Conservation (phyloP, 2,329 filamentous ascomycete genomes). For the Aspergillus fructus region DNA sequence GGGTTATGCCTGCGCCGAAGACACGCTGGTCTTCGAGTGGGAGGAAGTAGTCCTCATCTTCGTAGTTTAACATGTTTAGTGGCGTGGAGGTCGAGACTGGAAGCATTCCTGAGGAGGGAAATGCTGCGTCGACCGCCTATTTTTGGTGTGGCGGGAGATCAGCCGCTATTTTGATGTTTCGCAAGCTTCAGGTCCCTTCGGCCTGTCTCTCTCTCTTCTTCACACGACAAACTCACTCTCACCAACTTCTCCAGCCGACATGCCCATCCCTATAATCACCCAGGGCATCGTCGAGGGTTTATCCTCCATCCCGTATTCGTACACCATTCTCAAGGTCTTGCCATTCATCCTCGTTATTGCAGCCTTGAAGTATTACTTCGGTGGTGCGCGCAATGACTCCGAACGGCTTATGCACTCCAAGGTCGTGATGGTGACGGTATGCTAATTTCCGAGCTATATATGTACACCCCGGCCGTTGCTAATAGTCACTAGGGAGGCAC, state of each 20-base stretch:
- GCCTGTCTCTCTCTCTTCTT: not conserved
- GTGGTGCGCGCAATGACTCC: constrained; percentile 69
- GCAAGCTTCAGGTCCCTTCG: not conserved
- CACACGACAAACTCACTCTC: not conserved
- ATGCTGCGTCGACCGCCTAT: not conserved
- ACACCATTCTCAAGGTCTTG: constrained; percentile 52
- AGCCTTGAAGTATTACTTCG: constrained; percentile 71
- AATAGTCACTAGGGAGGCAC: constrained; percentile 67
- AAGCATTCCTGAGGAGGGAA: not conserved
- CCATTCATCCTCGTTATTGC: constrained; percentile 54
- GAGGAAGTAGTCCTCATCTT: constrained; percentile 55
- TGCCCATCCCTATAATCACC: constrained; percentile 62
- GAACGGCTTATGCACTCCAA: constrained; percentile 90
- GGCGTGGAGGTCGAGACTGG: not conserved
- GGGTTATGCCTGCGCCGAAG: constrained; percentile 63
- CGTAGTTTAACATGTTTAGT: constrained; percentile 40
- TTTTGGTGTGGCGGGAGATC: constrained; percentile 23
- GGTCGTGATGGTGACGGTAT: constrained; percentile 85
- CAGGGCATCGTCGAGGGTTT: constrained; percentile 57
- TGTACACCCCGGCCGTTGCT: not conserved
- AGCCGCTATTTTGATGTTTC: constrained; percentile 17
- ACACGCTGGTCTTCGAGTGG: constrained; percentile 60
- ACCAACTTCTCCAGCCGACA: constrained; percentile 30
- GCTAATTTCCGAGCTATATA: constrained; percentile 14
- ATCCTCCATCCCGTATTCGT: constrained; percentile 53